Conservation (phyloP, 176 grass and related monocot genomes). For the Alopecurus myosuroides region DNA sequence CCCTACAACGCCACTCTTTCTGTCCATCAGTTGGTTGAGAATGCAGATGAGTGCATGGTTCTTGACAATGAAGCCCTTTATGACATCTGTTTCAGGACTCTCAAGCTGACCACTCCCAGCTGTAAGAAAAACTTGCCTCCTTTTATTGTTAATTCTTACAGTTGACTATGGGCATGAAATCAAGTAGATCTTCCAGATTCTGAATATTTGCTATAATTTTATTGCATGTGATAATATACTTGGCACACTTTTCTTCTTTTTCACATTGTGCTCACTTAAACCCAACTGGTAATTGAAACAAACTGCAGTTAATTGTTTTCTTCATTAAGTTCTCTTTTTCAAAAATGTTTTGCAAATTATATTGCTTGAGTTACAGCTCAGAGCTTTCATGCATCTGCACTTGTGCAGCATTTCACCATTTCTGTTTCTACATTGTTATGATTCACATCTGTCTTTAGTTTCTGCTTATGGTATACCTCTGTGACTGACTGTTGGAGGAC, state of each 20-base stretch:
- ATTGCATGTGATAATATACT: neutral
- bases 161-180: neutral
- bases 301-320: too few species aligned
- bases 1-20: slow-evolving; percentile 57
- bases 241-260: too few species aligned
- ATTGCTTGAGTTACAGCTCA: neutral
- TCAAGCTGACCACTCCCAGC: slow-evolving; percentile 56
- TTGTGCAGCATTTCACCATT: neutral
- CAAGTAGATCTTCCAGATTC: neutral
- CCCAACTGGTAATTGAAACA: too few species aligned
- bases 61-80: slow-evolving; percentile 59
- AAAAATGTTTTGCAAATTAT: too few species aligned
- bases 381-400: neutral
- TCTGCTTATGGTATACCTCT: neutral
- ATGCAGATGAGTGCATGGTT: slow-evolving; percentile 60
- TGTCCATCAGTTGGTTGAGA: slow-evolving; percentile 55
- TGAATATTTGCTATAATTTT: neutral
- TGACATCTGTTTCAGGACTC: slow-evolving; percentile 59
- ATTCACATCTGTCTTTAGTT: neutral
- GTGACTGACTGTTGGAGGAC: too few species aligned
- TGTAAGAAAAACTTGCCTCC: slow-evolving; percentile 21
- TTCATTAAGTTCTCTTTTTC: too few species aligned
- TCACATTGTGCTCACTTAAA: too few species aligned
- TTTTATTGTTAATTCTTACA: neutral
- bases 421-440: neutral